Percentiles rank a stretch among this genome's conserved stretches.
phyloP scores from a whole-genome alignment of 345 rosid species.

The Brassica nigra region DNA sequence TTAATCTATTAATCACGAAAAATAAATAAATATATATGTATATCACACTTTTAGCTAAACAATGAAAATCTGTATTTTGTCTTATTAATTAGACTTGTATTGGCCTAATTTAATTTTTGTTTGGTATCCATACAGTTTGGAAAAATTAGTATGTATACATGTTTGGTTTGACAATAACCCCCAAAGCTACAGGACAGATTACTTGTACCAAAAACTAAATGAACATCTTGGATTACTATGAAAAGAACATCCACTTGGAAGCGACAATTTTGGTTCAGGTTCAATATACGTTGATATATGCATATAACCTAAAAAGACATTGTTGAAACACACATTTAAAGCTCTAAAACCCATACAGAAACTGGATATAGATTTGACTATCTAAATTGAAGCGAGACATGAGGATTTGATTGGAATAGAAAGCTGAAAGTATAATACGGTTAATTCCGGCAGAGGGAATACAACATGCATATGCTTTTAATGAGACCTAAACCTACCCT shows the following conservation, averaged over 20 bases:
- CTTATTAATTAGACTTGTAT: not conserved
- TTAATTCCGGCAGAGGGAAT: slow-evolving; percentile 30
- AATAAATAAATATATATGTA: not conserved
- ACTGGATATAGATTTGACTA: slow-evolving; percentile 1
- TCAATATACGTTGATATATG: slow-evolving; percentile 24
- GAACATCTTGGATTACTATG: slow-evolving; percentile 18
- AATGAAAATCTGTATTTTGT: not conserved
- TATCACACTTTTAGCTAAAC: not conserved
- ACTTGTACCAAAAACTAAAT: slow-evolving; percentile 5
- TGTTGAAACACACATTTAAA: slow-evolving; percentile 28
- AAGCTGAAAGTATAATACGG: slow-evolving; percentile 23
- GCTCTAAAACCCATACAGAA: not conserved
- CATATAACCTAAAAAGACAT: slow-evolving; percentile 20
- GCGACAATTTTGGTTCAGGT: slow-evolving; percentile 13
- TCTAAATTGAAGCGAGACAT: slow-evolving; percentile 3
- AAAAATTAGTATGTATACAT: slow-evolving; percentile 12
- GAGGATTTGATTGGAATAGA: slow-evolving; percentile 15
- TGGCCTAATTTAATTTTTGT: slow-evolving; percentile 1
- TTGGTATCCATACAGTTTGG: slow-evolving; percentile 3
- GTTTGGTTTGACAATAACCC: slow-evolving; percentile 24
- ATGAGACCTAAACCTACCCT: slow-evolving; percentile 45
- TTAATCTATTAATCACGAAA: not conserved
- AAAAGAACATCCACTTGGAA: slow-evolving; percentile 28
- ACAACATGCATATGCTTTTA: slow-evolving; percentile 39
- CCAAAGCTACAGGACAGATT: slow-evolving; percentile 18